A percentile compares a stretch with the other conserved stretches of the same genome.
phyloP scores from a whole-genome alignment of 208 protist genomes.

The Tetramitus jugosus region DNA sequence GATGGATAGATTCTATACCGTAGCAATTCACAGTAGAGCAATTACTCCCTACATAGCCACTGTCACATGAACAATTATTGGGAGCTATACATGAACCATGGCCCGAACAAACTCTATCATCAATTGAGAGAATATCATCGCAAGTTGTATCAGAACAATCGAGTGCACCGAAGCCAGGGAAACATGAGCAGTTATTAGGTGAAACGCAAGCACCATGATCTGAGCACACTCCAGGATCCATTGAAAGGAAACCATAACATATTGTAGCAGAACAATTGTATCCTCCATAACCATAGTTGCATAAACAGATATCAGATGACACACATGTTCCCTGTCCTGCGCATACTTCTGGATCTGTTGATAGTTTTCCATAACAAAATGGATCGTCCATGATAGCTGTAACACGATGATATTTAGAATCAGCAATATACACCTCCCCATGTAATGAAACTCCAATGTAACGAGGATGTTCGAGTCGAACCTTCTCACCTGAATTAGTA shows the following conservation, averaged over 20 bases:
- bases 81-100: background rate
- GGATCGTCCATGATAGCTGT: no score
- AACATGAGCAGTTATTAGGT: background rate
- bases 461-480: no score
- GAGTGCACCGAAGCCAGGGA: background rate
- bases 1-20: background rate
- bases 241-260: background rate
- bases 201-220: background rate
- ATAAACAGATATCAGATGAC: no score
- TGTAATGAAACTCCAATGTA: no score
- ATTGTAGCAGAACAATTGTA: background rate
- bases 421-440: no score
- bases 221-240: background rate
- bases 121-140: background rate
- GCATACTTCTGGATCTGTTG: background rate
- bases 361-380: background rate
- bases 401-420: no score
- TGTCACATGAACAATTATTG: background rate
- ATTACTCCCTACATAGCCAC: background rate
- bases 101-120: background rate
- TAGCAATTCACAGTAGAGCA: background rate
- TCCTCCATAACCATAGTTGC: no score
- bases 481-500: no score
- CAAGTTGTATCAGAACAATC: background rate
- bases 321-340: background rate